phyloP scores from a whole-genome alignment of 1,284 basidiomycete species.

The Pyrrhoderma noxium region DNA sequence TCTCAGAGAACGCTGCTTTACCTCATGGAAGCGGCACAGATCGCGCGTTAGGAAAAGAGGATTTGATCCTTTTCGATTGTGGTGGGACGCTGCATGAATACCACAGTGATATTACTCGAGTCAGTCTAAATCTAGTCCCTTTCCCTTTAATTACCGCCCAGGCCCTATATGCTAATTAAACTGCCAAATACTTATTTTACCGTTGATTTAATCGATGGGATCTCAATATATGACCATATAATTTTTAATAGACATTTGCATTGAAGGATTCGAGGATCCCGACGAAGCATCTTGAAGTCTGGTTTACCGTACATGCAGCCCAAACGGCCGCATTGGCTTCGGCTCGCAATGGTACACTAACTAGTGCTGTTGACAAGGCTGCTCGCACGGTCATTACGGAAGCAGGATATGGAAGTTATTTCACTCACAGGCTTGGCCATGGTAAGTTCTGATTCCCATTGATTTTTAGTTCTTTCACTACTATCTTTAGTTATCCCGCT shows the following conservation, averaged over 20 bases:
- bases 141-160: not conserved
- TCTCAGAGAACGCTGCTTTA: constrained; percentile 72
- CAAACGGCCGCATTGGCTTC: constrained; percentile 49
- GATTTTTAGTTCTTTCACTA: not conserved
- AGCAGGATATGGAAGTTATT: constrained; percentile 49
- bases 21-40: constrained; percentile 78
- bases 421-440: constrained; percentile 79
- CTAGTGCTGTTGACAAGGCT: constrained; percentile 54
- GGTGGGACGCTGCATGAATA: constrained; percentile 70
- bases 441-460: constrained; percentile 38
- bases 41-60: constrained; percentile 44
- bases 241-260: constrained; percentile 53
- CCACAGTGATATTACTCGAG: constrained; percentile 70
- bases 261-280: constrained; percentile 52
- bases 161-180: too few relatives aligned
- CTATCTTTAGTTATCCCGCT: not conserved
- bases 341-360: constrained; percentile 43
- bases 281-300: constrained; percentile 47
- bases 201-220: too few relatives aligned
- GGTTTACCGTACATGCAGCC: constrained; percentile 61
- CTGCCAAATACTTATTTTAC: too few relatives aligned
- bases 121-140: constrained; percentile 27
- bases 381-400: constrained; percentile 50
- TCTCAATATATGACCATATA: not conserved
- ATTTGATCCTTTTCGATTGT: constrained; percentile 76